These are phyloP conservation scores for Coffea canephora DNA, from an alignment of 257 asterid genomes.

Conservation along the genomic window DNA sequence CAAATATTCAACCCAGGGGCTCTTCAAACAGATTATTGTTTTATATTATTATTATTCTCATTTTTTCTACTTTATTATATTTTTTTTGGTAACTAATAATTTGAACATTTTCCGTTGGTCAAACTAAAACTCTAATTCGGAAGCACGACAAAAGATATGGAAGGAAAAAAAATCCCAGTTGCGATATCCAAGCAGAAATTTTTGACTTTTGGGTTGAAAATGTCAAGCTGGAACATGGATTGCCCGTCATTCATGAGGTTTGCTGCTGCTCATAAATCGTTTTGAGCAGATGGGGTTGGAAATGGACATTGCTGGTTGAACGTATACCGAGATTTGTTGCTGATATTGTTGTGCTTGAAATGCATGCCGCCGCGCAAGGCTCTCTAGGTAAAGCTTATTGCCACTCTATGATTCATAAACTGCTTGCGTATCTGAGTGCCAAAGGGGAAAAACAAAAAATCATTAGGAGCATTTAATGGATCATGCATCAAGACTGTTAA, in stretches of 20 bases:
- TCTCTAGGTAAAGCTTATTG: not conserved
- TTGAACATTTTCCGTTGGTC: not conserved
- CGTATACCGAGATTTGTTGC: not conserved
- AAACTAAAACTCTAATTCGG: not conserved
- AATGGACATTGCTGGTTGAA: not conserved
- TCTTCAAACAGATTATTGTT: no score
- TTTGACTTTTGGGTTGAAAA: conserved; percentile 2
- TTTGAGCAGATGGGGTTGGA: not conserved
- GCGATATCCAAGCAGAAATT: not conserved
- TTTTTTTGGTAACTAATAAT: no score
- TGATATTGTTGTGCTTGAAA: not conserved
- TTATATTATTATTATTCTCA: no score
- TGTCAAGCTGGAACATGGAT: not conserved
- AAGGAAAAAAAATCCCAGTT: no score
- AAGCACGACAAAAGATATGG: not conserved
- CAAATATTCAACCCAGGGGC: no score
- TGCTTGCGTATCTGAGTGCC: no score
- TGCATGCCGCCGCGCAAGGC: not conserved
- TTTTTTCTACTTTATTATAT: no score
- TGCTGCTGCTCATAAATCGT: not conserved
- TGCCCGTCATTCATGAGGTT: not conserved
- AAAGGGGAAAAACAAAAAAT: not conserved
- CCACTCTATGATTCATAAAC: not conserved
- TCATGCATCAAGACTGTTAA: no score
- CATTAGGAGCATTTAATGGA: no score